These are phyloP conservation scores for Biscogniauxia marginata DNA, from an alignment of 2,329 filamentous ascomycete genomes.

Conservation along the genomic window DNA sequence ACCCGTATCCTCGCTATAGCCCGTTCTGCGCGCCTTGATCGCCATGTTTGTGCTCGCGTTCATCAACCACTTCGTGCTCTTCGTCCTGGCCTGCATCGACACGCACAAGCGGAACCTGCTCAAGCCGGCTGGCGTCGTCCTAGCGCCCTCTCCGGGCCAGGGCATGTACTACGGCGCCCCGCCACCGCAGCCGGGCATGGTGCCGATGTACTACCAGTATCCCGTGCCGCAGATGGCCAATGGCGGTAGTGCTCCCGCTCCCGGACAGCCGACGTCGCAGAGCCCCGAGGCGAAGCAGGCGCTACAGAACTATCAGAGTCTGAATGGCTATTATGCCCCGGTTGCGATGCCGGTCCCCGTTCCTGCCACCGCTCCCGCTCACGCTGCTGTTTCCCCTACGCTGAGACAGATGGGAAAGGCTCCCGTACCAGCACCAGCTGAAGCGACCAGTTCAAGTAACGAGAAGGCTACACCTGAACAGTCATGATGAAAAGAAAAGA, in stretches of 20 bases:
- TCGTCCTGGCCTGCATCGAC: conserved; percentile 44
- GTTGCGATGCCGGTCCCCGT: not conserved
- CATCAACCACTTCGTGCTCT: conserved; percentile 80
- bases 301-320: conserved; percentile 37
- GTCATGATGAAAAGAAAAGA: not conserved
- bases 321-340: conserved; percentile 28
- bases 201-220: conserved; percentile 20
- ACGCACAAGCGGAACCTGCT: conserved; percentile 29
- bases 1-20: not conserved
- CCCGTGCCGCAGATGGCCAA: conserved; percentile 15
- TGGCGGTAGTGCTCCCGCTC: not conserved
- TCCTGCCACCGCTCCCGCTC: not conserved
- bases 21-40: conserved; percentile 53
- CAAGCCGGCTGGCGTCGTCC: conserved; percentile 18
- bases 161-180: conserved; percentile 20
- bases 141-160: conserved; percentile 7
- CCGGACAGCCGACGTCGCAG: conserved; percentile 1
- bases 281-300: conserved; percentile 4
- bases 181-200: conserved; percentile 9
- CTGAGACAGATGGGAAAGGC: not conserved
- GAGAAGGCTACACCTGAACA: not conserved
- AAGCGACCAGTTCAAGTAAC: not conserved
- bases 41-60: conserved; percentile 74
- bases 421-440: not conserved
- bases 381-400: not conserved